Conservation (phyloP, 306 rosid genomes). For the Vigna trinervia region DNA sequence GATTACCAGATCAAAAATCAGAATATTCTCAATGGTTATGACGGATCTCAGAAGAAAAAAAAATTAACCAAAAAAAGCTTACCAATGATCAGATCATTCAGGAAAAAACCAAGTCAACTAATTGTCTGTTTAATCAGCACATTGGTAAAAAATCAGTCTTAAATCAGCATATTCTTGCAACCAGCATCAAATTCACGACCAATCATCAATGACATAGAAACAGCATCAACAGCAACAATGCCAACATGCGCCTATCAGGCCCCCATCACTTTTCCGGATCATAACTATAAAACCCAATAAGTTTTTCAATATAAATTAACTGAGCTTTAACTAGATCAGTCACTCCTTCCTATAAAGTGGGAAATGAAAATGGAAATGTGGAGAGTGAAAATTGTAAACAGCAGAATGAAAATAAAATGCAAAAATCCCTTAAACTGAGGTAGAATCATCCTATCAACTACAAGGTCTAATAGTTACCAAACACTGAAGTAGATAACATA, state of each 20-base stretch:
- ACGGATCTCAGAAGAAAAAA: conserved; percentile 48
- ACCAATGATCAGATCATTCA: conserved; percentile 62
- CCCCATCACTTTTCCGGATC: conserved; percentile 69
- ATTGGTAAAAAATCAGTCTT: conserved; percentile 67
- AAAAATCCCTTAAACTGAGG: conserved; percentile 40
- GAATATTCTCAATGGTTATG: conserved; percentile 46
- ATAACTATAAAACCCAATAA: conserved; percentile 89
- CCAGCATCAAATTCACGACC: conserved; percentile 75
- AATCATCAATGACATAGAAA: conserved; percentile 69
- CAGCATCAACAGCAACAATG: conserved; percentile 73
- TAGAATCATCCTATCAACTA: conserved; percentile 47
- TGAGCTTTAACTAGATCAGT: conserved; percentile 34
- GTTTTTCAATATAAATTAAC: conserved; percentile 58
- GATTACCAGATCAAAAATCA: conserved; percentile 52
- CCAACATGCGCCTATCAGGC: conserved; percentile 71
- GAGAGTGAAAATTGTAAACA: conserved; percentile 14
- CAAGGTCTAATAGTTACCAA: conserved; percentile 47
- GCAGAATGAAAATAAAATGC: conserved; percentile 27
- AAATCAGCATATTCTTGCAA: conserved; percentile 75
- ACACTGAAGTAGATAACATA: conserved; percentile 44
- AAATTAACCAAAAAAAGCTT: conserved; percentile 55
- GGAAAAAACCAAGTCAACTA: conserved; percentile 58
- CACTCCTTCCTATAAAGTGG: conserved; percentile 27
- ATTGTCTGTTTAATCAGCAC: conserved; percentile 69
- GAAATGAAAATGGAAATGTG: conserved; percentile 22